Evolutionary conservation across 768 basidiomycete genomes (phyloP).

Genomic region (Trametes maxima): DNA sequence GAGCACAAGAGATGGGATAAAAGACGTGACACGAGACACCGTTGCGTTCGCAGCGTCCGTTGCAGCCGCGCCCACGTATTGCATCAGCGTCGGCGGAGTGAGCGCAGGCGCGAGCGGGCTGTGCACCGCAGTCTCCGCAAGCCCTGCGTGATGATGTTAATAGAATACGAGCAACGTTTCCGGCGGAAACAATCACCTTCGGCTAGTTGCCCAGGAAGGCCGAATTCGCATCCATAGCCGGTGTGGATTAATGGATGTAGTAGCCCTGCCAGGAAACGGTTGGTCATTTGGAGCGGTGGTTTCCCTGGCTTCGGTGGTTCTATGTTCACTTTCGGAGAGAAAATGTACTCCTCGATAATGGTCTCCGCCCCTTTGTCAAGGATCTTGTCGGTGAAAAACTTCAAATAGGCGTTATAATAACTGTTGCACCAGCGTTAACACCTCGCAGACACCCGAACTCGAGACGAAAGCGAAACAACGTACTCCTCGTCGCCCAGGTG

Average conservation of each 20-base stretch:
- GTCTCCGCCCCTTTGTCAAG: conserved; percentile 45
- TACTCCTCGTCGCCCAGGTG: conserved; percentile 57
- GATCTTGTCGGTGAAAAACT: conserved; percentile 49
- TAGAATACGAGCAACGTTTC: neutral
- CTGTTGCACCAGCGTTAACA: neutral
- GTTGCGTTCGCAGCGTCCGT: conserved; percentile 5
- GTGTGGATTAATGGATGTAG: conserved; percentile 65
- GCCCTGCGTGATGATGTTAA: neutral
- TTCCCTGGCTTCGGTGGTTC: conserved; percentile 16
- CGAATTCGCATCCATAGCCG: conserved; percentile 64
- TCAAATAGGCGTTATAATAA: conserved; percentile 56
- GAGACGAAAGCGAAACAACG: neutral
- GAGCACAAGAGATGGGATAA: conserved; percentile 16
- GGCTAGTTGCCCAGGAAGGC: conserved; percentile 54
- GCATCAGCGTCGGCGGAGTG: conserved; percentile 12
- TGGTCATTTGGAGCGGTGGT: conserved; percentile 55
- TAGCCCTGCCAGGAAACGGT: conserved; percentile 54
- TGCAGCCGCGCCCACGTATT: conserved; percentile 43
- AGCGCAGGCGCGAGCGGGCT: conserved; percentile 5
- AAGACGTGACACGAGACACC: conserved; percentile 6
- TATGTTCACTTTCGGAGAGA: conserved; percentile 39
- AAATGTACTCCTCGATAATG: conserved; percentile 60
- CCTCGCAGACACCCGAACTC: neutral
- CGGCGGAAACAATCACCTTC: conserved; percentile 47
- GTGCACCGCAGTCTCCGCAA: conserved; percentile 26